A percentile compares a stretch with the other conserved stretches of the same genome.
Conservation (phyloP, 352 stramenopile species). For the Sclerospora graminicola region DNA sequence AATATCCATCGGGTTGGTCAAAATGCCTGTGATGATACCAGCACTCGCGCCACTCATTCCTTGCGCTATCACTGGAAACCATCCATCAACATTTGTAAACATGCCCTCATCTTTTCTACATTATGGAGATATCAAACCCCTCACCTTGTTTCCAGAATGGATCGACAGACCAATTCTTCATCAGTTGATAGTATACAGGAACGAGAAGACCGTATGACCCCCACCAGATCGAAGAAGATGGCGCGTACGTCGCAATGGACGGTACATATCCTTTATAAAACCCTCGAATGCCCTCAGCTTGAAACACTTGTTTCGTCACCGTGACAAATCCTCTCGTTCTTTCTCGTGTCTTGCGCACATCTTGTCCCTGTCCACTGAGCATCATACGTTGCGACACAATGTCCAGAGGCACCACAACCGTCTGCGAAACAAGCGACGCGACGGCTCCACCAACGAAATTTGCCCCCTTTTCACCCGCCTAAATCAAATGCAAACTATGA, state of each 20-base stretch:
- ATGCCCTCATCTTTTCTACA: too few relatives aligned
- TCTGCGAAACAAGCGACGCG: conserved; percentile 78
- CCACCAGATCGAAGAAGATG: conserved; percentile 83
- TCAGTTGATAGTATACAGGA: conserved; percentile 52
- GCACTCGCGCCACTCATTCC: conserved; percentile 64
- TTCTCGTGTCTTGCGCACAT: conserved; percentile 48
- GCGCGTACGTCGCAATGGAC: conserved; percentile 80
- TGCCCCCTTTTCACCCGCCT: conserved; percentile 46
- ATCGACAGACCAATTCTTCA: conserved; percentile 49
- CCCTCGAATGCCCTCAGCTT: conserved; percentile 49
- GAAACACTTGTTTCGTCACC: conserved; percentile 56
- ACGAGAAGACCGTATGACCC: conserved; percentile 76
- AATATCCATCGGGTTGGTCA: conserved; percentile 87
- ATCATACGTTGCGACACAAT: conserved; percentile 88
- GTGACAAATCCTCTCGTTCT: conserved; percentile 42
- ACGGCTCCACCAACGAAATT: conserved; percentile 73
- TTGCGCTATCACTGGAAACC: conserved; percentile 51
- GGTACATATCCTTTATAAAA: conserved; percentile 82
- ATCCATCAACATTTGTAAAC: background rate
- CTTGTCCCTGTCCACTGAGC: conserved; percentile 66
- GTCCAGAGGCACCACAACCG: conserved; percentile 78
- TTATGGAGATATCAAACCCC: background rate
- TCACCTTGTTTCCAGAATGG: conserved; percentile 78
- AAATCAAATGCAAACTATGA: background rate
- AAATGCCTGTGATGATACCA: conserved; percentile 65